phyloP scores from a whole-genome alignment of 163 green algal species.

The Coccomyxa subellipsoidea region DNA sequence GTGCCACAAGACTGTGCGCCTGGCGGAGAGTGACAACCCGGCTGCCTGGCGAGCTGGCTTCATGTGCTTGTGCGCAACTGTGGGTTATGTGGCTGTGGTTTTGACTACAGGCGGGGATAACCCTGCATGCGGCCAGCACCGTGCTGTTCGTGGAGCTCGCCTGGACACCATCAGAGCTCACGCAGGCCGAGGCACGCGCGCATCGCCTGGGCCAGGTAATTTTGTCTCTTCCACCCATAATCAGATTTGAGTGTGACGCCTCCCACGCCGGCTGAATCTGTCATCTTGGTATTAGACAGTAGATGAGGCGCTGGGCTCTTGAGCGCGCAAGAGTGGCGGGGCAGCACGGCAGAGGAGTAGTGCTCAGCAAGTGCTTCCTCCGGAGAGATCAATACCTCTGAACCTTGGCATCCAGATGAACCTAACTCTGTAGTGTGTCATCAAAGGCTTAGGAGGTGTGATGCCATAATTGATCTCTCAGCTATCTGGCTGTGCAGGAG shows the following conservation, averaged over 20 bases:
- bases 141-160: constrained; percentile 74
- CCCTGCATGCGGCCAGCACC: constrained; percentile 53
- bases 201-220: constrained; percentile 64
- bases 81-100: not conserved
- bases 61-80: not conserved
- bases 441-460: not conserved
- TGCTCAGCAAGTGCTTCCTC: too few relatives aligned
- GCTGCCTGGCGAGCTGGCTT: not conserved
- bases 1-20: too few relatives aligned
- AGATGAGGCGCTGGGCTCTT: too few relatives aligned
- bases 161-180: constrained; percentile 69
- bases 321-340: too few relatives aligned
- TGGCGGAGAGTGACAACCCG: too few relatives aligned
- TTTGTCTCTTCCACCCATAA: not conserved
- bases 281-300: not conserved
- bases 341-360: too few relatives aligned
- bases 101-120: constrained; percentile 51
- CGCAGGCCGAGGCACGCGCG: constrained; percentile 76
- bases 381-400: too few relatives aligned
- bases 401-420: not conserved
- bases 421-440: not conserved
- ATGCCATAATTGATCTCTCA: not conserved
- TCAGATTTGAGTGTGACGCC: not conserved
- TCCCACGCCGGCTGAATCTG: not conserved
- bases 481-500: constrained; percentile 22